A percentile compares a stretch with the other conserved stretches of the same genome.
phyloP scores from a whole-genome alignment of 2,329 filamentous ascomycete species.

The Aspergillus felis region DNA sequence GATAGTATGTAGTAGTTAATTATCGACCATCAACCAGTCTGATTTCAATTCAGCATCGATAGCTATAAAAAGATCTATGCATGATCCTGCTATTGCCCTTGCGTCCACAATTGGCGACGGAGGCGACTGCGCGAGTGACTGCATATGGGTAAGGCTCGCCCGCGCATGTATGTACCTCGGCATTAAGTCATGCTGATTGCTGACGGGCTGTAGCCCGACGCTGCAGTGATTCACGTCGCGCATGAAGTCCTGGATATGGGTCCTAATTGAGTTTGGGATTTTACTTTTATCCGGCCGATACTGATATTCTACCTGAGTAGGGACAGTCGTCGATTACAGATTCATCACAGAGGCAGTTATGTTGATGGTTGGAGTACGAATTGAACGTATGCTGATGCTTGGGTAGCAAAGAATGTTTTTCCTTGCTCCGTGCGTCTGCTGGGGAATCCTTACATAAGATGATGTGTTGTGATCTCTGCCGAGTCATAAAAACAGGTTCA shows the following conservation, averaged over 20 bases:
- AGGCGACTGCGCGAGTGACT: no score
- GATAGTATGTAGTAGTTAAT: no score
- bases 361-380: not conserved
- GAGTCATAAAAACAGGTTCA: not conserved
- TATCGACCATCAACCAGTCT: no score
- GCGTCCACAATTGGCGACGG: not conserved
- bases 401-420: not conserved
- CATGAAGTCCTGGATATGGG: not conserved
- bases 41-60: no score
- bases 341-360: not conserved
- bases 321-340: not conserved
- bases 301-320: not conserved
- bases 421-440: not conserved
- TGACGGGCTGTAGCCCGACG: not conserved
- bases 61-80: no score
- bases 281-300: not conserved
- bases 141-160: no score
- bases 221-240: not conserved
- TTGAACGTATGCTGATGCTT: not conserved
- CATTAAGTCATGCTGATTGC: not conserved
- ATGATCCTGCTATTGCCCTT: not conserved
- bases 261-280: not conserved
- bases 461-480: not conserved
- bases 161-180: not conserved
- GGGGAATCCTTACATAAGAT: not conserved